These are phyloP conservation scores for Dichotomopilus funicola DNA, from an alignment of 2,329 filamentous ascomycete species.

Conservation along the genomic window DNA sequence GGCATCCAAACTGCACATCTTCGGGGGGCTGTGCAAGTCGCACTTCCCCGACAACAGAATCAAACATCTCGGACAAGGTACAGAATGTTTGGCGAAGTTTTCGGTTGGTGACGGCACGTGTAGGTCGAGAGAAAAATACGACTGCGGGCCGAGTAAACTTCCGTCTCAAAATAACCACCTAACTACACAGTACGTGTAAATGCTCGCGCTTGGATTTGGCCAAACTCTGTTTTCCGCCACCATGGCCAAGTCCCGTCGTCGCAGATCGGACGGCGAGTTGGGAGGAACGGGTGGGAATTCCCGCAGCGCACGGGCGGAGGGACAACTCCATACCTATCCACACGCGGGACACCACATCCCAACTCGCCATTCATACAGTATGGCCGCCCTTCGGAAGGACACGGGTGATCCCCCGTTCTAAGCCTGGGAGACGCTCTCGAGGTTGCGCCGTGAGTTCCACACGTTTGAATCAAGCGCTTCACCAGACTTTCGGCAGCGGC, in stretches of 20 bases:
- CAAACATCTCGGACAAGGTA: neutral
- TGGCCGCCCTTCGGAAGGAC: neutral
- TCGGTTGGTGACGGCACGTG: neutral
- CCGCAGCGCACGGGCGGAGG: neutral
- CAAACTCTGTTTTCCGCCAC: neutral
- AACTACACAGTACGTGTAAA: too few relatives aligned
- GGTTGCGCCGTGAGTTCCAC: neutral
- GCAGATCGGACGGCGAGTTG: neutral
- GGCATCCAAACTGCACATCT: neutral
- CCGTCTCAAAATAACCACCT: too few relatives aligned
- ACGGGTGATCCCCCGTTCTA: too few relatives aligned
- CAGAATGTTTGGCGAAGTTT: neutral
- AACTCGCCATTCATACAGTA: constrained; percentile 13
- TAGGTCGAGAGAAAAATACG: too few relatives aligned
- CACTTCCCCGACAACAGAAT: neutral
- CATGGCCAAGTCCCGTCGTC: neutral
- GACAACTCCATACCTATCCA: neutral
- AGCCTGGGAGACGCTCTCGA: too few relatives aligned
- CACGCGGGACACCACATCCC: too few relatives aligned
- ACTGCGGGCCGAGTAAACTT: too few relatives aligned
- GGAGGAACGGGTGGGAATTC: neutral
- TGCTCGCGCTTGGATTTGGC: too few relatives aligned
- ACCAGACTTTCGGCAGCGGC: neutral
- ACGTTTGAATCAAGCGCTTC: neutral
- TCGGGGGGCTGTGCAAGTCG: constrained; percentile 5